Evolutionary conservation across 192 early-diverging fungal species (phyloP).

Genomic region (Phlyctochytrium planicorne): DNA sequence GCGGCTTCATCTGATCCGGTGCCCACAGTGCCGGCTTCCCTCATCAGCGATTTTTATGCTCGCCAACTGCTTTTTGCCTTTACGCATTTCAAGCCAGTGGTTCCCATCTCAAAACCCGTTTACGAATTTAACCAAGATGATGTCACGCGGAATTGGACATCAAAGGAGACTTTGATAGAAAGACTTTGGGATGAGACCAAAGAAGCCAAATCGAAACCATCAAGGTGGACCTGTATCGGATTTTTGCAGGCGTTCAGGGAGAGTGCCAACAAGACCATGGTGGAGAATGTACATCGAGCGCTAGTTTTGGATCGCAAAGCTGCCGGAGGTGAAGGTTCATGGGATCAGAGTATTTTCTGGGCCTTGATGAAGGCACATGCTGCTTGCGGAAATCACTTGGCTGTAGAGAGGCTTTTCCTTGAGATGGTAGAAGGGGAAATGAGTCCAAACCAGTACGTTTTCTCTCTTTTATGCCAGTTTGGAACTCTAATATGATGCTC

Average conservation of each 20-base stretch:
- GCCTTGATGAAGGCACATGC: neutral
- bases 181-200: neutral
- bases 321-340: neutral
- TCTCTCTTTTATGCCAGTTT: neutral
- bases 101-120: too few relatives aligned
- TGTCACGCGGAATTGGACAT: too few relatives aligned
- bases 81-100: too few relatives aligned
- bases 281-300: slow-evolving; percentile 1
- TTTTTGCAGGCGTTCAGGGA: neutral
- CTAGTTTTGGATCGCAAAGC: neutral
- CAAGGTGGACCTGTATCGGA: neutral
- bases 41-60: neutral
- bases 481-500: neutral
- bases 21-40: too few relatives aligned
- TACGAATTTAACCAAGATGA: too few relatives aligned
- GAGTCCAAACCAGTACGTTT: neutral
- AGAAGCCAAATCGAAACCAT: neutral
- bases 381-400: neutral
- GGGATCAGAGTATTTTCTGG: neutral
- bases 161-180: neutral
- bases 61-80: too few relatives aligned
- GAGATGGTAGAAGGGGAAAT: neutral
- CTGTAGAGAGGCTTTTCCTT: neutral
- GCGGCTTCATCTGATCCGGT: too few relatives aligned
- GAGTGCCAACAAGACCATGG: neutral